Conservation (phyloP, 345 rosid genomes). For the Aurinia saxatilis region DNA sequence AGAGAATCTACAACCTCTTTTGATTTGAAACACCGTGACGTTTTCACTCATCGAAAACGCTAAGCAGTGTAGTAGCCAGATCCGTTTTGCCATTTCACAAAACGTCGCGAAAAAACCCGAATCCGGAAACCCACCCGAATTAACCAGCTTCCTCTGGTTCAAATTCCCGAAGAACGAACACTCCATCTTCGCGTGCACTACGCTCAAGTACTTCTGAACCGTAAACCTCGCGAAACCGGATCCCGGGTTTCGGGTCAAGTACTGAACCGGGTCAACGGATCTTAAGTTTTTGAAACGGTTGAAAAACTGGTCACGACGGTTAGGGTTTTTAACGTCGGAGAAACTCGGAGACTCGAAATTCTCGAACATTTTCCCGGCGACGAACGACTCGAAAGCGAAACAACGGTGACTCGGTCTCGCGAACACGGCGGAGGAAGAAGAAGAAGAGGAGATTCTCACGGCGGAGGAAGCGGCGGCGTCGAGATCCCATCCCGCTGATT, state of each 20-base stretch:
- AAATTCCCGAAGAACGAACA: conserved; percentile 81
- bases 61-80: conserved; percentile 70
- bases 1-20: conserved; percentile 62
- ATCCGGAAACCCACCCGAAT: conserved; percentile 66
- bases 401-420: conserved; percentile 42
- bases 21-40: conserved; percentile 61
- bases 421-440: conserved; percentile 10
- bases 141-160: conserved; percentile 74
- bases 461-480: conserved; percentile 61
- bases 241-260: conserved; percentile 44
- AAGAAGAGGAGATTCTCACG: not conserved
- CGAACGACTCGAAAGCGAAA: conserved; percentile 72
- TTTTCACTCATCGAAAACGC: conserved; percentile 53
- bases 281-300: conserved; percentile 44
- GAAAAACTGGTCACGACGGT: conserved; percentile 30
- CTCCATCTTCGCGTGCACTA: conserved; percentile 96
- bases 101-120: conserved; percentile 62
- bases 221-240: conserved; percentile 49
- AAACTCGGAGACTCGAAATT: conserved; percentile 50
- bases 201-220: conserved; percentile 53
- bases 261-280: conserved; percentile 37
- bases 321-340: conserved; percentile 8
- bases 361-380: conserved; percentile 56
- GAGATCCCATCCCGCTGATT: conserved; percentile 70
- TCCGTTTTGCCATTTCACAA: conserved; percentile 69